Evolutionary conservation across 1,284 basidiomycete species (phyloP).

Genomic region (Peniophora sp.): DNA sequence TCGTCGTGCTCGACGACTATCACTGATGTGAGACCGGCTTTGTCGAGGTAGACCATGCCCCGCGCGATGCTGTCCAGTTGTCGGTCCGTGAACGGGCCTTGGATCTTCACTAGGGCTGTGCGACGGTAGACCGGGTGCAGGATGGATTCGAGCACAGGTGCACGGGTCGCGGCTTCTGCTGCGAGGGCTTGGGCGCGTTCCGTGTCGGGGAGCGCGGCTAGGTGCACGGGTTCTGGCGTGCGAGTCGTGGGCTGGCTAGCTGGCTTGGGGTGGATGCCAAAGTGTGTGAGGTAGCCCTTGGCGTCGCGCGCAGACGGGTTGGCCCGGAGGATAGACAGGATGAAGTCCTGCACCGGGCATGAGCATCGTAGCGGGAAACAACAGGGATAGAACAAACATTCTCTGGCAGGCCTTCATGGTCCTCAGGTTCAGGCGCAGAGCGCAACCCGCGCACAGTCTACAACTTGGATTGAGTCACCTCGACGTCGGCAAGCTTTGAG

Average conservation of each 20-base stretch:
- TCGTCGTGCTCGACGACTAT: conserved; percentile 91
- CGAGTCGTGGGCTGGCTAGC: conserved; percentile 17
- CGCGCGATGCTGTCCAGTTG: conserved; percentile 92
- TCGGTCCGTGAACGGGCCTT: conserved; percentile 93
- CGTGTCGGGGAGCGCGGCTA: conserved; percentile 9
- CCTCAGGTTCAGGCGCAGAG: conserved; percentile 33
- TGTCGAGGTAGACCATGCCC: conserved; percentile 92
- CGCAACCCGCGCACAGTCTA: conserved; percentile 45
- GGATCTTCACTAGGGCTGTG: conserved; percentile 93
- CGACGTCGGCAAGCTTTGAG: too few species aligned
- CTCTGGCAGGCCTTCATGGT: conserved; percentile 35
- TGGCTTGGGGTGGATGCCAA: conserved; percentile 50
- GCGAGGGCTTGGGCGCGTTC: conserved; percentile 13
- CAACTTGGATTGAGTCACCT: too few species aligned
- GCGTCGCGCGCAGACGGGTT: conserved; percentile 91
- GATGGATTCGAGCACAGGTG: conserved; percentile 69
- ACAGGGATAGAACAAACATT: conserved; percentile 29
- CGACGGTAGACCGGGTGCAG: conserved; percentile 77
- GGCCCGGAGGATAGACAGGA: conserved; percentile 89
- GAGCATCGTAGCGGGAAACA: conserved; percentile 1
- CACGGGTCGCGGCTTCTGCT: conserved; percentile 14
- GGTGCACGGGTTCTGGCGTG: conserved; percentile 10
- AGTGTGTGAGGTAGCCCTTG: conserved; percentile 82
- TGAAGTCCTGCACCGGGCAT: conserved; percentile 71
- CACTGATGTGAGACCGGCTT: conserved; percentile 90